phyloP scores from a whole-genome alignment of 202 grass and related monocot genomes.

The Setaria viridis region DNA sequence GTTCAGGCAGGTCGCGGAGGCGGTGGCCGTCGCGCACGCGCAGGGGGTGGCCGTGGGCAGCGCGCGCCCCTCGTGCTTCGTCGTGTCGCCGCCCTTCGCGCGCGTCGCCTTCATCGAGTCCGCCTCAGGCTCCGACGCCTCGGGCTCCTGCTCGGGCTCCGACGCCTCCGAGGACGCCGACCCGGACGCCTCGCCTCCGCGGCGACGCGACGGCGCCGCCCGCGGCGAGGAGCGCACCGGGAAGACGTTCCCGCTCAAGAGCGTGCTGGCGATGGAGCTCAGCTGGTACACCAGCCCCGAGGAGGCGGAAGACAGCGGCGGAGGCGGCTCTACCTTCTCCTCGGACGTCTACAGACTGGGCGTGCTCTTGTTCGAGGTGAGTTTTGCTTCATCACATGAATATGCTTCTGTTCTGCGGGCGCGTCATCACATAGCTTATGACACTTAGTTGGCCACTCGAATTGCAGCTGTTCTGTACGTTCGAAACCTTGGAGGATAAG shows the following conservation, averaged over 20 bases:
- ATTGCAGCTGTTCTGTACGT: constrained; percentile 78
- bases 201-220: not conserved
- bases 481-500: constrained; percentile 85
- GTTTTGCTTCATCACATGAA: not conserved
- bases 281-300: constrained; percentile 96
- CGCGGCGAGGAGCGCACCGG: constrained; percentile 40
- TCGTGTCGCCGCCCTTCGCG: constrained; percentile 83
- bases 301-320: constrained; percentile 58
- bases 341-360: constrained; percentile 94
- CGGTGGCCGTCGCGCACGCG: constrained; percentile 79
- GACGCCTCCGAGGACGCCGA: constrained; percentile 54
- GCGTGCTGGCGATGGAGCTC: constrained; percentile 80
- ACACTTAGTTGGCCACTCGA: not conserved
- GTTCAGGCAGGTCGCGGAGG: constrained; percentile 88
- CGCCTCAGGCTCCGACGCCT: constrained; percentile 79
- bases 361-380: constrained; percentile 93
- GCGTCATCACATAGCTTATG: not conserved
- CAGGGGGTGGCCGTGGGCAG: constrained; percentile 89
- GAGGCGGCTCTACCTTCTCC: constrained; percentile 59
- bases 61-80: constrained; percentile 90
- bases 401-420: not conserved
- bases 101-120: constrained; percentile 97
- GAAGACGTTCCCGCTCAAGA: constrained; percentile 81
- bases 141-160: constrained; percentile 56
- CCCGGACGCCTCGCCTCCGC: constrained; percentile 25